Percentiles rank a stretch among this genome's conserved stretches.
phyloP scores from a whole-genome alignment of 1,284 basidiomycete genomes.

The Melampsora occidentalis region DNA sequence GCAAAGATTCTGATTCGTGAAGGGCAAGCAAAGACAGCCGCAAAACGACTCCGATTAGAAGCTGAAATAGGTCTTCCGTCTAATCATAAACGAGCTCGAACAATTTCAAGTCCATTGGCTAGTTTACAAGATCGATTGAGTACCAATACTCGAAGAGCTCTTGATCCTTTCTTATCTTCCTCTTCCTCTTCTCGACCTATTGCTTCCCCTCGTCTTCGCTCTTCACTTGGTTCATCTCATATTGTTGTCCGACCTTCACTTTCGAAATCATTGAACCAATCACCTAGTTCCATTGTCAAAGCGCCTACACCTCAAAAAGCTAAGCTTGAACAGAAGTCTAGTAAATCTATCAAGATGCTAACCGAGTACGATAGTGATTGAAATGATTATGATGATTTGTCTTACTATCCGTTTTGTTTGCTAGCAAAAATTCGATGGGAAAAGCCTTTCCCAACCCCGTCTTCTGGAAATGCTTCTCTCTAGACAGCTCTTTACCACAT shows the following conservation, averaged over 20 bases:
- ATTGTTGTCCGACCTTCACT: neutral
- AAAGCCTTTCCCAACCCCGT: too few relatives aligned
- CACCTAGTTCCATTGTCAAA: too few relatives aligned
- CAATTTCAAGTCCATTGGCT: slow-evolving; percentile 17
- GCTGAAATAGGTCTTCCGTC: slow-evolving; percentile 15
- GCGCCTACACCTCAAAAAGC: too few relatives aligned
- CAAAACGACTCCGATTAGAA: slow-evolving; percentile 21
- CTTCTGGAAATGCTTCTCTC: too few relatives aligned
- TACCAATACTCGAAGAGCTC: slow-evolving; percentile 1
- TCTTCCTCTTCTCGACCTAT: slow-evolving; percentile 10
- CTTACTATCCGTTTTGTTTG: too few relatives aligned
- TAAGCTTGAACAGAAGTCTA: too few relatives aligned
- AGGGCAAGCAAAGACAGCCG: neutral
- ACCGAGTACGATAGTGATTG: too few relatives aligned
- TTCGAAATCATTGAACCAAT: too few relatives aligned
- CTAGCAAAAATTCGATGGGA: too few relatives aligned
- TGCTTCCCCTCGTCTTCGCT: neutral
- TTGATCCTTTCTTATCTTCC: slow-evolving; percentile 8
- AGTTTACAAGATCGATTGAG: slow-evolving; percentile 22
- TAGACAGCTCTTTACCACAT: too few relatives aligned
- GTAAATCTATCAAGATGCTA: too few relatives aligned
- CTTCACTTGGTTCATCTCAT: slow-evolving; percentile 7
- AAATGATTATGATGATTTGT: too few relatives aligned
- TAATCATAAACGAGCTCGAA: neutral
- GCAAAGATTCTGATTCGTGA: slow-evolving; percentile 10